Percentiles rank a stretch among this genome's conserved stretches.
phyloP scores from a whole-genome alignment of 495 filamentous ascomycete species.

The Pyronema omphalodes region DNA sequence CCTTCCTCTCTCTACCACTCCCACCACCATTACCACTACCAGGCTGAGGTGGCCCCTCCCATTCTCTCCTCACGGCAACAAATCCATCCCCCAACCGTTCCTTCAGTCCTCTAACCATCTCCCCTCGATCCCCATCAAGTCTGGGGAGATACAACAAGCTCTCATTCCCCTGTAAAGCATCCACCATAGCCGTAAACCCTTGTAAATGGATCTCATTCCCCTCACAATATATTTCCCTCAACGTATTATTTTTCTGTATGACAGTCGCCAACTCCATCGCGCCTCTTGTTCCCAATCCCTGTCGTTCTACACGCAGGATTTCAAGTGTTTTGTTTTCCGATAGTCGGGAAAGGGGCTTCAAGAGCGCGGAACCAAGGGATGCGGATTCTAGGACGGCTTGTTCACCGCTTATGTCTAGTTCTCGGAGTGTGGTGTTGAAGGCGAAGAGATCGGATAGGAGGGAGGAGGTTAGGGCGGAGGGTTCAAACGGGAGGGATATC shows the following conservation, averaged over 20 bases:
- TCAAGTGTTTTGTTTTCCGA: constrained; percentile 56
- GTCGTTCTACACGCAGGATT: constrained; percentile 54
- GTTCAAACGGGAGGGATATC: constrained; percentile 64
- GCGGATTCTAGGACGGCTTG: constrained; percentile 73
- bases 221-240: constrained; percentile 56
- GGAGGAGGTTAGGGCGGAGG: constrained; percentile 52
- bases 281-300: constrained; percentile 29
- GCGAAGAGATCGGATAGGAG: constrained; percentile 60
- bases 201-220: constrained; percentile 62
- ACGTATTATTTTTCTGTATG: constrained; percentile 43
- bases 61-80: not conserved
- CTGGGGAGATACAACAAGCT: constrained; percentile 44
- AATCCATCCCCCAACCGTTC: constrained; percentile 19
- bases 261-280: constrained; percentile 65
- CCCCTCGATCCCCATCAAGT: constrained; percentile 44
- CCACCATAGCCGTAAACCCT: constrained; percentile 59
- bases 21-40: not conserved
- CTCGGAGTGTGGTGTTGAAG: constrained; percentile 55
- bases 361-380: constrained; percentile 61
- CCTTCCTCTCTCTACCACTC: not conserved
- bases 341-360: constrained; percentile 56
- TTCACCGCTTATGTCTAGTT: constrained; percentile 76
- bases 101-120: constrained; percentile 43
- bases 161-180: constrained; percentile 48
- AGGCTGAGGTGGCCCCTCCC: not conserved